Evolutionary conservation across 1,284 basidiomycete species (phyloP), one percentile per base, ranked within the genome.

Genomic region (Chalciporus sp.): DNA sequence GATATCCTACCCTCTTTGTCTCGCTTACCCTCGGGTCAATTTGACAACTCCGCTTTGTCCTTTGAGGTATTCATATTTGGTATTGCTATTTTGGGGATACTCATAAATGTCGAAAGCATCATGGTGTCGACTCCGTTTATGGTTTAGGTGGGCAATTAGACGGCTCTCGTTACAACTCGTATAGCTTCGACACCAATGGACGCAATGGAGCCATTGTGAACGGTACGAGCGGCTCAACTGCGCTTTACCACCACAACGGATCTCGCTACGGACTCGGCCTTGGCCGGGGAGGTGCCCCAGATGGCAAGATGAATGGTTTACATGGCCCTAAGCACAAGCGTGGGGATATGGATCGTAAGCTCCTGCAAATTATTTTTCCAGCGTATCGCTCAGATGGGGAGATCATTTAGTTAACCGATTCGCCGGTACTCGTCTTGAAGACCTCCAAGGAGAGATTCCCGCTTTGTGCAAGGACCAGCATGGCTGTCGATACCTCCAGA

Each of bases 401-500:
- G 43, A 56, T 42, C 48, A 48, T 47, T 1, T 56, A 93, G 92
- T 95, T 73, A 98, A 98, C 75, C 87, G 95, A 10, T 98, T 97
- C 72, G 87, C 95, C 26, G 93, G 94, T 27, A 96, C 94, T 42
- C 88, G 94, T 48, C 81, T 99, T 52, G 97, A 99, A 71, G 97
- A 99, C 68, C 78, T 99, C 43, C 87, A 91, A 62, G 96, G 96
- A 58, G 94, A 98, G 73, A 95, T 99, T 61, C 86, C 95, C 27
- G 80, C 85, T 14, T 76, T 99, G 28, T 98, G 95, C 84, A 98
- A 98, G 74, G 97, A 99, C 72, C 97, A 99, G 75, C 97, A 99
- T 72, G 97, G 97, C 3, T 99, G 97, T 71, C 87, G 97, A 37
- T 99, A 98, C 71, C 77, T 99, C 53, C 97, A 99, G 74, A 99